Evolutionary conservation across 2,329 filamentous ascomycete genomes (phyloP).

Genomic region (Sarocladium kiliense): DNA sequence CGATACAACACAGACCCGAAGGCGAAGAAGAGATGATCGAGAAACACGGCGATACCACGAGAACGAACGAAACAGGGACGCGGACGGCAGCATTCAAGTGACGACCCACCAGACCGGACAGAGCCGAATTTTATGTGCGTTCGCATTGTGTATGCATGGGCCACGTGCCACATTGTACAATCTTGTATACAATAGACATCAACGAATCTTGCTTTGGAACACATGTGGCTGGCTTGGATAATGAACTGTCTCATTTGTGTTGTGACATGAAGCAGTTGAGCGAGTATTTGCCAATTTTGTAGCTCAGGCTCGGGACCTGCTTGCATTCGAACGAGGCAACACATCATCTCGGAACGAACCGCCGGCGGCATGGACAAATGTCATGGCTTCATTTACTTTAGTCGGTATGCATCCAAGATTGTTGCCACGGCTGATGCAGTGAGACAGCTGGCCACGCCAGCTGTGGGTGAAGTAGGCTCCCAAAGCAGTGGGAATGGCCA

Average conservation of each 20-base stretch:
- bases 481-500: neutral
- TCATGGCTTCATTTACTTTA: no score
- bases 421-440: no score
- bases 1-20: slow-evolving; percentile 17
- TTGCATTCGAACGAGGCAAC: no score
- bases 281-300: no score
- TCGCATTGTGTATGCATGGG: neutral
- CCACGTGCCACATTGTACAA: neutral
- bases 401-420: no score
- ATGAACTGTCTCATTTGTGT: no score
- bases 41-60: neutral
- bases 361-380: no score
- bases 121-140: no score
- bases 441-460: neutral
- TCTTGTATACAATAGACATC: neutral
- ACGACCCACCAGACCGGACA: neutral
- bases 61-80: neutral
- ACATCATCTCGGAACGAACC: no score
- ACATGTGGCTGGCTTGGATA: neutral
- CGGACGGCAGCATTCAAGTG: neutral
- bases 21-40: slow-evolving; percentile 17
- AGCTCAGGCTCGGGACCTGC: no score
- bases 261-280: no score
- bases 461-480: neutral
- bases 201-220: neutral